Base-by-base conservation (phyloP, 2,329 filamentous ascomycete species). In the Hypoxylon sp. region DNA sequence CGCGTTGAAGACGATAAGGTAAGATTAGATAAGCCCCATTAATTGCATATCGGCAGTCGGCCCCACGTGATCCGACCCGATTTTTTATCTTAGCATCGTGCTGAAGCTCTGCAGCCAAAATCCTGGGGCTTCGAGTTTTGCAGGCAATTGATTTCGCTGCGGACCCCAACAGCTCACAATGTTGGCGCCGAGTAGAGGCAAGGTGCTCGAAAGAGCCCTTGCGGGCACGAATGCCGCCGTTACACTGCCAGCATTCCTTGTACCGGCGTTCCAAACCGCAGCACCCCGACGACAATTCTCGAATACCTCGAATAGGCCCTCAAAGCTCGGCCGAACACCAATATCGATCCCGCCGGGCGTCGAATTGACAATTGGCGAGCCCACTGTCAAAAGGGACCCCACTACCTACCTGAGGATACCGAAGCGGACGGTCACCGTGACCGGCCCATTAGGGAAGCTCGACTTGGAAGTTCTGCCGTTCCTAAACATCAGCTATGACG, bases 341-440 rank as follows among this genome's bases (percentile, higher is more conserved):
- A 88, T 97, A 59, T 90, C 93, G 61, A 86, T 97, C 33, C 95
- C 95, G 0, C 91, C 92, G 0, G 92, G 93, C 70, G 96, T 99
- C 64, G 91, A 91, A 57, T 85, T 99, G 46, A 83, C 88, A 10
- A 82, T 95, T 64, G 87, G 92, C 68, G 87, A 94, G 66, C 88
- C 90, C 3, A 82, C 80, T 59, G 76, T 85, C 31, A 83, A 84
- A 77, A 84, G 81, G 72, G 85, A 88, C 69, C 82, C 84, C 60
- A 90, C 88, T 44, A 87, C 88, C 42, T 90, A 89, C 69, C 85
- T 89, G 72, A 84, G 85, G 70, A 87, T 90, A 74, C 83, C 88
- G 33, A 90, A 88, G 76, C 88, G 89, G 73, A 91, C 85, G 2
- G 88, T 97, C 59, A 90, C 91, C 57, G 88, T 98, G 48, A 89